phyloP scores from a whole-genome alignment of 352 stramenopile genomes.

The Pythium dissotocum region DNA sequence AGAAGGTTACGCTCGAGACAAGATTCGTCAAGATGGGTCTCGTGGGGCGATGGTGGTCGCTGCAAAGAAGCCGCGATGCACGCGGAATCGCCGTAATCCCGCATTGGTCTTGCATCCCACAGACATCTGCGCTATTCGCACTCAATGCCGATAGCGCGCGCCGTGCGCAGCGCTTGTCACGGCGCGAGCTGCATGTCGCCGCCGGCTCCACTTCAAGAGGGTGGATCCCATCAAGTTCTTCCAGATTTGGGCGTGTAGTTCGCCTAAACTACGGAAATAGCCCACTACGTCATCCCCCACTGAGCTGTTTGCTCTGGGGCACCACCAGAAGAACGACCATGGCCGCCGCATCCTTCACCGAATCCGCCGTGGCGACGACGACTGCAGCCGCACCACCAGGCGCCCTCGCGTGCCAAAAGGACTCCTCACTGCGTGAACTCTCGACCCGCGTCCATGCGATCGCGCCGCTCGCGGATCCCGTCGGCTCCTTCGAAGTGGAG shows the following conservation, averaged over 20 bases:
- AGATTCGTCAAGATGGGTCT: background rate
- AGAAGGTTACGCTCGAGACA: background rate
- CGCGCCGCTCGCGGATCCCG: conserved; percentile 34
- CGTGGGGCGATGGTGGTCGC: background rate
- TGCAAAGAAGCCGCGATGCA: background rate
- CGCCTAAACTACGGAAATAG: conserved; percentile 2
- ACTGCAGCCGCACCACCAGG: conserved; percentile 36
- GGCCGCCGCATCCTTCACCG: background rate
- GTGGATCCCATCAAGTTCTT: background rate
- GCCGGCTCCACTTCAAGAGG: background rate
- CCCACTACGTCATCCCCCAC: background rate
- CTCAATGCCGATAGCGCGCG: background rate
- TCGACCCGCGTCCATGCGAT: conserved; percentile 50
- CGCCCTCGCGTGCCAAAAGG: conserved; percentile 59
- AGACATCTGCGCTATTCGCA: background rate
- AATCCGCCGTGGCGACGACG: conserved; percentile 2
- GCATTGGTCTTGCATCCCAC: background rate
- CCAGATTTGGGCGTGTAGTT: background rate
- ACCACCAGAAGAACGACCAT: conserved; percentile 5
- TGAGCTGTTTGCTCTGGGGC: background rate
- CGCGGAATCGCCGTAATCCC: background rate
- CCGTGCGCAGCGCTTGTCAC: background rate
- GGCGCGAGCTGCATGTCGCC: background rate
- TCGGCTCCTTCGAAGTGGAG: conserved; percentile 57
- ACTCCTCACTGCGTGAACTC: conserved; percentile 63